These are phyloP conservation scores for Paradendryphiella salina DNA, from an alignment of 2,329 filamentous ascomycete genomes.

Conservation along the genomic window DNA sequence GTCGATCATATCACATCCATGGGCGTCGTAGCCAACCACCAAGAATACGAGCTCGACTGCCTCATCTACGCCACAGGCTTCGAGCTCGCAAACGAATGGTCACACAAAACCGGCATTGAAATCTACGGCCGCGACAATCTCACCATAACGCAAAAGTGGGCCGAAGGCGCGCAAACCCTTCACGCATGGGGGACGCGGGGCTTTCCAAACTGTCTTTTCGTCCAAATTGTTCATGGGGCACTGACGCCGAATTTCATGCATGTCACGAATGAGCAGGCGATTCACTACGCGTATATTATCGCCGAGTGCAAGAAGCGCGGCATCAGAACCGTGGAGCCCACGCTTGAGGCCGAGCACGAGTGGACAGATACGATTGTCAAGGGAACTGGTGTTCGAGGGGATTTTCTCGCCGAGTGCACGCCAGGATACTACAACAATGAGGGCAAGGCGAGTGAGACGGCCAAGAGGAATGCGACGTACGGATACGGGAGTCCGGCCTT, in stretches of 20 bases:
- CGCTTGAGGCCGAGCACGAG: constrained; percentile 51
- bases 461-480: constrained; percentile 30
- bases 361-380: constrained; percentile 51
- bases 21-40: too few species aligned
- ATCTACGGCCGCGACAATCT: constrained; percentile 53
- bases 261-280: constrained; percentile 32
- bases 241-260: constrained; percentile 35
- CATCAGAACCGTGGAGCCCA: constrained; percentile 47
- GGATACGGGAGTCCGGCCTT: constrained; percentile 39
- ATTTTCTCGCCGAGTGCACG: constrained; percentile 55
- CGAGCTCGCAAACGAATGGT: too few species aligned
- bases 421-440: constrained; percentile 54
- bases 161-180: constrained; percentile 54
- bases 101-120: constrained; percentile 38
- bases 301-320: constrained; percentile 39
- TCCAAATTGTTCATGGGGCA: constrained; percentile 23
- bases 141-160: constrained; percentile 54
- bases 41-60: too few species aligned
- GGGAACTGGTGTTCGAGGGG: constrained; percentile 48
- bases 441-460: constrained; percentile 12
- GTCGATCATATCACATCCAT: too few species aligned
- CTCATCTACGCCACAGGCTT: too few species aligned
- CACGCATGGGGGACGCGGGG: constrained; percentile 55
- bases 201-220: constrained; percentile 62
- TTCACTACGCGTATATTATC: constrained; percentile 54